Base-by-base conservation (phyloP, 495 filamentous ascomycete genomes). In the Aspergillus conjunctus region DNA sequence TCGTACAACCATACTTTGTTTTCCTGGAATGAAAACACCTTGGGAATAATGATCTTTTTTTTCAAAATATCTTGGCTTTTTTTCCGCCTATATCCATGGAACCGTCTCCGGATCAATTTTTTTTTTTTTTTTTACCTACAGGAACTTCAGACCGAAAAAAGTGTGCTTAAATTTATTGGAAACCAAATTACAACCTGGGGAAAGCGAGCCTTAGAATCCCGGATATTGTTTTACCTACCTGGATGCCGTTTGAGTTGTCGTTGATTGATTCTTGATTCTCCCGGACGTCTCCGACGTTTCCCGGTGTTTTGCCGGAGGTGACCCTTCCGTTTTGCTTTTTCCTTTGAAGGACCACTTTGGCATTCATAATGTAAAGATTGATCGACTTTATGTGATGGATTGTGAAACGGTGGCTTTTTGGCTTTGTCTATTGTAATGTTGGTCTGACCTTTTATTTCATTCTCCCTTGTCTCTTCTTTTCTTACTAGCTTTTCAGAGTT, bases 401-500 rank as follows among this genome's bases (percentile, higher is more conserved):
- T 60, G 65, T 54, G 69, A 70, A 72, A 69, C 61, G 70, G 73
- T 64, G 73, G 73, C 64, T 69, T 62, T 67, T 61, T 72, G 66
- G 60, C 63, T 73, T 67, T 63, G 61, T 54, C 52, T 46, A 34
- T 62, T 66, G 57, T 70, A 64, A 66, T 71, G 58, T 56, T 60
- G 56, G 56, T 43, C 51, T 33, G 66, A 56, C 48, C 53, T 46
- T 52, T 56, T 41, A 60, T 59, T 41, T 52, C 14, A 31, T 51
- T 10, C 32, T 37, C 46, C 49, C 18, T 60, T 21, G 46, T 49
- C 30, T 61, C 43, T 41, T 60, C 56, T 54, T 56, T 49, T 59
- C 39, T 26, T 64, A 41, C 56, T 37, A 57, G 33, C 49, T 39
- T 54, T 61, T 53, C 63, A 54, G 57, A 58, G 32, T 60, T 61